Conservation (phyloP, 257 asterid species). For the Nicotiana obtusifolia region DNA sequence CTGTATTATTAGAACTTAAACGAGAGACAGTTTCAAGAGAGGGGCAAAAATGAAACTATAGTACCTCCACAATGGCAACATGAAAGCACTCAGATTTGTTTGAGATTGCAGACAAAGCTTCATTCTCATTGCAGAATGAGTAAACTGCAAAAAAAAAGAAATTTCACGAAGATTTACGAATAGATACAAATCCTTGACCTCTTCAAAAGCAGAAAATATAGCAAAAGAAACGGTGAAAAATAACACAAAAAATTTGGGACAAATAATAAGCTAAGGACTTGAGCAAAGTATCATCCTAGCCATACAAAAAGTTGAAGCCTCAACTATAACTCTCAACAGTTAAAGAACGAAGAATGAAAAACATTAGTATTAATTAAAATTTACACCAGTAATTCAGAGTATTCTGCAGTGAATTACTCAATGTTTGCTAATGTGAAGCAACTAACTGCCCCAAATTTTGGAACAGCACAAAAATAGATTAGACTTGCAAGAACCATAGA, state of each 20-base stretch:
- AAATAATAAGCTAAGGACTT: not conserved
- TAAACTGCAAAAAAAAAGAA: constrained; percentile 24
- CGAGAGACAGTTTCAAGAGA: not conserved
- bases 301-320: not conserved
- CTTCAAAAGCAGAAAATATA: not conserved
- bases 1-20: not conserved
- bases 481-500: not conserved
- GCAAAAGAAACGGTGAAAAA: too few species aligned
- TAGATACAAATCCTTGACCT: not conserved
- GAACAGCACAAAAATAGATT: not conserved
- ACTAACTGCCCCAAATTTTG: not conserved
- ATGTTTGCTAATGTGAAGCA: not conserved
- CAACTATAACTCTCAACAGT: not conserved
- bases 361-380: not conserved
- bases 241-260: not conserved
- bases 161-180: not conserved
- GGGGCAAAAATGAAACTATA: not conserved
- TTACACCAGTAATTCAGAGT: not conserved
- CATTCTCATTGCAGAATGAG: constrained; percentile 29
- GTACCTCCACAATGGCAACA: constrained; percentile 51
- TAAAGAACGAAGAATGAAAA: not conserved
- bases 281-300: not conserved
- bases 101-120: constrained; percentile 36
- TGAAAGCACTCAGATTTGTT: constrained; percentile 38
- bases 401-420: not conserved